phyloP scores from a whole-genome alignment of 176 grass and related monocot genomes.

The Elymus sibiricus region DNA sequence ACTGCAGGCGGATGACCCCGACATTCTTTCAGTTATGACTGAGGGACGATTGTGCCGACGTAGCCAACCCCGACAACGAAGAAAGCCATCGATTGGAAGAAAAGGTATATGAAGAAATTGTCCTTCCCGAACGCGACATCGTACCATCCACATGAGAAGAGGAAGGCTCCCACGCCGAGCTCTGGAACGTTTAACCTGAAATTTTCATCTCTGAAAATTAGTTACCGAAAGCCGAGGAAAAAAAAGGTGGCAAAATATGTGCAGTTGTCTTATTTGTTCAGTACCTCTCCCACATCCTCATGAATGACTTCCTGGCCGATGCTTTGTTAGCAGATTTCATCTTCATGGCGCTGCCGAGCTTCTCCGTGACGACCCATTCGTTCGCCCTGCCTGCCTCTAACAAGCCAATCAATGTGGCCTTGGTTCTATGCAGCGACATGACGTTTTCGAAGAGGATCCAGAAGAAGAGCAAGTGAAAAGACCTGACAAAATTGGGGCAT shows the following conservation, averaged over 20 bases:
- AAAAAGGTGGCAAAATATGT: background rate
- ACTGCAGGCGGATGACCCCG: background rate
- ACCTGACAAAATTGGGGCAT: conserved; percentile 29
- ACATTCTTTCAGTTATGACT: conserved; percentile 34
- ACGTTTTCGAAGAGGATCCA: conserved; percentile 93
- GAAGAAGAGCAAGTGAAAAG: conserved; percentile 83
- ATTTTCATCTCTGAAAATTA: background rate
- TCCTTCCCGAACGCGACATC: conserved; percentile 55
- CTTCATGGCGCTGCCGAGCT: conserved; percentile 60
- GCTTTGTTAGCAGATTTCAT: conserved; percentile 42
- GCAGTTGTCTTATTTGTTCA: background rate
- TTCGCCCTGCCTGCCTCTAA: conserved; percentile 73
- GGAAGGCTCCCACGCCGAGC: conserved; percentile 50
- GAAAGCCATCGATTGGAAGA: conserved; percentile 62
- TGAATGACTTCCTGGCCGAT: conserved; percentile 35
- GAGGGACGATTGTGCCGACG: conserved; percentile 67
- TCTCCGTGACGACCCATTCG: conserved; percentile 87
- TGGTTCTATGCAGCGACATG: conserved; percentile 79
- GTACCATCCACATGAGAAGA: conserved; percentile 64
- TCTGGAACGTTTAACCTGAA: conserved; percentile 69
- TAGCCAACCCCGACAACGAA: conserved; percentile 69
- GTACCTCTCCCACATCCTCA: conserved; percentile 81
- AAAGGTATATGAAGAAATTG: conserved; percentile 83
- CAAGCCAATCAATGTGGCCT: conserved; percentile 72
- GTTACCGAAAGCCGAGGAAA: background rate